phyloP scores from a whole-genome alignment of 108 stramenopile species.

The Fragilaria crotonensis region DNA sequence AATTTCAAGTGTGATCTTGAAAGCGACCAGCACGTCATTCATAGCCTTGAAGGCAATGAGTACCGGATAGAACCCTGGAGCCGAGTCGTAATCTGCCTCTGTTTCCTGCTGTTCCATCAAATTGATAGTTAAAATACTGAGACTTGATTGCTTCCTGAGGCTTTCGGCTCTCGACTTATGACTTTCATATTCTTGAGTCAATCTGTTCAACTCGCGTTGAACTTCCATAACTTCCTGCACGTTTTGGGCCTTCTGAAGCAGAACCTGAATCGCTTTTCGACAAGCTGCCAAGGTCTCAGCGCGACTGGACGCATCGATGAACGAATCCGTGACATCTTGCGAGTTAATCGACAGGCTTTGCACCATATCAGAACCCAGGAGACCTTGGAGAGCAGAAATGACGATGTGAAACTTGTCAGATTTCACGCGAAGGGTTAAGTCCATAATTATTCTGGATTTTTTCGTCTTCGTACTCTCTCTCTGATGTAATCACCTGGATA shows the following conservation, averaged over 20 bases:
- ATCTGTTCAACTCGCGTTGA: constrained; percentile 1
- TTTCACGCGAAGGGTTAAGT: constrained; percentile 3
- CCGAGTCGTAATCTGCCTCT: neutral
- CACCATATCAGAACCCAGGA: constrained; percentile 3
- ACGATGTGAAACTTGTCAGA: constrained; percentile 3
- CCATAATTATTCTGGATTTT: neutral
- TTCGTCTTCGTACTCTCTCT: neutral
- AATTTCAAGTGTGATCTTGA: too few species aligned
- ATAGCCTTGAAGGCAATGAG: too few species aligned
- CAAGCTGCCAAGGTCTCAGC: constrained; percentile 5
- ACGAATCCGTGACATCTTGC: constrained; percentile 10
- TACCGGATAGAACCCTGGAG: too few species aligned
- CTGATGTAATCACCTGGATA: neutral
- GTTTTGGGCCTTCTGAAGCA: neutral
- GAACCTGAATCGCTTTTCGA: constrained; percentile 2
- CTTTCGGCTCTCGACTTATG: neutral
- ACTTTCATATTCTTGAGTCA: constrained; percentile 11
- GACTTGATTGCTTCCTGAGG: constrained; percentile 2
- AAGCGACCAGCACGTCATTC: too few species aligned
- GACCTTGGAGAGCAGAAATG: neutral
- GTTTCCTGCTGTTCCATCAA: neutral
- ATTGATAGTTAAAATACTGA: neutral
- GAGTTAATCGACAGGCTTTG: neutral
- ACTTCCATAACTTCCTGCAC: constrained; percentile 11
- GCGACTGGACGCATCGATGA: constrained; percentile 3